These are phyloP conservation scores for Naganishia onofrii DNA, from an alignment of 768 basidiomycete species.

Conservation along the genomic window DNA sequence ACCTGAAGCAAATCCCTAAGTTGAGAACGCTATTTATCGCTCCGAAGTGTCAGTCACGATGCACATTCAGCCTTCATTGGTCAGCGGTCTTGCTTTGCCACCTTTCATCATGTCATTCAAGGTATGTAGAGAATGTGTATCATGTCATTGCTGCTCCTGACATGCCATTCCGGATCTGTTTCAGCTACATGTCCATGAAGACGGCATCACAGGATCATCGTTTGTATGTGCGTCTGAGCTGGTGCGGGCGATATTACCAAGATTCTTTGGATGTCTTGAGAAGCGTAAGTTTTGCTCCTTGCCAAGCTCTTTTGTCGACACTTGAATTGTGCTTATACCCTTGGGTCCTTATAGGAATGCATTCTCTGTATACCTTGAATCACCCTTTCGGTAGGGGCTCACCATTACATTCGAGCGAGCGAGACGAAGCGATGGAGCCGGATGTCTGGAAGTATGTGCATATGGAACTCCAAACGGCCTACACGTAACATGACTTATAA, in stretches of 20 bases:
- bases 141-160: not conserved
- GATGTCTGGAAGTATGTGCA: slow-evolving; percentile 30
- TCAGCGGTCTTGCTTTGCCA: not conserved
- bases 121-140: not conserved
- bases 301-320: not conserved
- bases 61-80: slow-evolving; percentile 23
- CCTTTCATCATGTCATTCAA: slow-evolving; percentile 19
- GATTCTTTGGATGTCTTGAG: slow-evolving; percentile 20
- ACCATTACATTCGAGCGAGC: not conserved
- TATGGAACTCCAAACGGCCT: not conserved
- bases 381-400: slow-evolving; percentile 32
- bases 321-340: not conserved
- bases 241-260: slow-evolving; percentile 29
- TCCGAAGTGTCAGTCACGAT: slow-evolving; percentile 8
- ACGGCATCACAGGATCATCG: slow-evolving; percentile 22
- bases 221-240: slow-evolving; percentile 32
- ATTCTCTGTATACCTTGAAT: slow-evolving; percentile 32
- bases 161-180: not conserved
- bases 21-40: not conserved
- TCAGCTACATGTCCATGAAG: slow-evolving; percentile 30
- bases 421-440: not conserved
- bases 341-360: slow-evolving; percentile 23
- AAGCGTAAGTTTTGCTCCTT: slow-evolving; percentile 22
- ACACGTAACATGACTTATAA: not conserved
- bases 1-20: not conserved